Evolutionary conservation across 257 asterid species (phyloP), one percentile per base, ranked within the genome.

Genomic region (Petunia secreta): DNA sequence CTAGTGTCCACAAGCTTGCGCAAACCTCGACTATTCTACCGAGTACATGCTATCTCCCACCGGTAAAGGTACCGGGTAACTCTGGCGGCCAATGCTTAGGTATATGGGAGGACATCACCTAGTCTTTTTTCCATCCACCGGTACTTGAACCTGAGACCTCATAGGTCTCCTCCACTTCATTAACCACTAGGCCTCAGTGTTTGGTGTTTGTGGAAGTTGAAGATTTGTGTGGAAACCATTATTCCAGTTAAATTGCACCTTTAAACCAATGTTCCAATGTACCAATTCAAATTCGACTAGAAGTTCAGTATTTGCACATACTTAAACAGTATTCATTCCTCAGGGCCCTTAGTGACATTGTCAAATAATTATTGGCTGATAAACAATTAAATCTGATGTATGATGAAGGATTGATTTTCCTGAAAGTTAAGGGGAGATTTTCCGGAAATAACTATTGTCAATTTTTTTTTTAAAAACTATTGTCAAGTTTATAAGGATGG

Each of bases 361-460:
- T 73, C 44, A 34, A 71, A 71, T 48, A 36, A 10, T 2, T 71
- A 16, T 50, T 5, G 63, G 58, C 40, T 50, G 76, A 69, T 69
- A 50, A 1, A 16, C 54, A 43, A 67, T 67, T 67, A 7, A 67
- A 9, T 67, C 41, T 69, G n/a, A 69, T 69, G 16, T 9, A 44
- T 69, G 58, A 25, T 69, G 76, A 69, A 14, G 39, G 55, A 67
- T 43, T 15, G 2, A 71, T 50, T 50, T 48, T 71, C 77, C 62
- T 34, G 77, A 48, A 71, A 39, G 39, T 15, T 65, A 65, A 65
- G 39, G 1, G 13, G 52, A 11, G 6, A 39, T 39, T 65, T 65
- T 65, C 36, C 36, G 39, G 50, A 64, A 64, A 50, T 11, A 9
- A 60, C 77, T 71, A 48, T 48, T 68, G 1, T 5, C 77, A 52